phyloP scores from a whole-genome alignment of 2,329 filamentous ascomycete species.

The Graphiopsis chlorocephala region DNA sequence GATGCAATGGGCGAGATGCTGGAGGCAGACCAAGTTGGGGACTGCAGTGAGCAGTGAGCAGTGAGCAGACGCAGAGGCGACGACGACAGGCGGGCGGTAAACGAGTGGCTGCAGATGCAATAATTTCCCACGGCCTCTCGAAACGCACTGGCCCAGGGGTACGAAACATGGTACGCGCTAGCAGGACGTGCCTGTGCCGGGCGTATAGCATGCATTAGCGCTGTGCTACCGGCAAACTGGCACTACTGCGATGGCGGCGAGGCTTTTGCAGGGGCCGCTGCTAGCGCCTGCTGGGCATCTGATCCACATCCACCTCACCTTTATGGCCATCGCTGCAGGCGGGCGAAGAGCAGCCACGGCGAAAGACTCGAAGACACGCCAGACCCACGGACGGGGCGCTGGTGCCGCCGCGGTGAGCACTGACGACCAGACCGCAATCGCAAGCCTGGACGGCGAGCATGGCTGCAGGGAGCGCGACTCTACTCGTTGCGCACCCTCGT shows the following conservation, averaged over 20 bases:
- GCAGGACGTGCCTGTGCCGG: neutral
- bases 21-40: no score
- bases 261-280: neutral
- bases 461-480: neutral
- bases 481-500: neutral
- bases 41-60: no score
- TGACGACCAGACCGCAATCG: neutral
- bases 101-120: neutral
- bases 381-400: neutral
- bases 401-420: conserved; percentile 2
- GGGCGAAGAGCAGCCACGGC: neutral
- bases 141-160: conserved; percentile 2
- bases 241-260: neutral
- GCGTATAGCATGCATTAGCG: neutral
- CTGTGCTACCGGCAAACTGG: neutral
- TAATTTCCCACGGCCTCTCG: neutral
- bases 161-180: conserved; percentile 3
- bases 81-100: neutral
- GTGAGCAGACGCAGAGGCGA: neutral
- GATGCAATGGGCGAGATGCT: no score
- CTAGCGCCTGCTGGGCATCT: neutral
- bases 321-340: neutral
- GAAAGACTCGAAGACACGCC: neutral
- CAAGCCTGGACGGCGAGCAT: neutral
- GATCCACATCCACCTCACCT: neutral